Percentiles rank a stretch among this genome's conserved stretches.
phyloP scores from a whole-genome alignment of 1,139 yeast genomes.

The Trichomonascaceae sp. region DNA sequence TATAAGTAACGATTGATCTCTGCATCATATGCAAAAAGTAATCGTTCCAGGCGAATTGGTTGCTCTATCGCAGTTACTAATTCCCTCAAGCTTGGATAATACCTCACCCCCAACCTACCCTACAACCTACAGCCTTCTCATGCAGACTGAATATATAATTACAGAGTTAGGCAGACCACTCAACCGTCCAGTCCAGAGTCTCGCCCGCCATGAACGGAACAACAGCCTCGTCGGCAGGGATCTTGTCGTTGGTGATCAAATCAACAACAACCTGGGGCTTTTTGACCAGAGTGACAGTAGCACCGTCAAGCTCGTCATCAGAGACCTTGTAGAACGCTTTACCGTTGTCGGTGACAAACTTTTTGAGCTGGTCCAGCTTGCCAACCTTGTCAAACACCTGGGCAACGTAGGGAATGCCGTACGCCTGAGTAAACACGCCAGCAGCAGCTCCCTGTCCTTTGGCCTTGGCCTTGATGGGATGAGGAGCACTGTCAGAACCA shows the following conservation, averaged over 20 bases:
- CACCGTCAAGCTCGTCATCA: constrained; percentile 22
- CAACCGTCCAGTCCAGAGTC: constrained; percentile 56
- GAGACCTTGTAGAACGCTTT: constrained; percentile 49
- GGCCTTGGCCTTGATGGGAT: constrained; percentile 66
- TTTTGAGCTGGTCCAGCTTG: constrained; percentile 50
- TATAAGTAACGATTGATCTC: too few species aligned
- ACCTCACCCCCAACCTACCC: too few species aligned
- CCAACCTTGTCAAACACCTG: constrained; percentile 62
- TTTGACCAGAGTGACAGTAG: constrained; percentile 25
- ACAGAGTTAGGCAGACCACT: too few species aligned
- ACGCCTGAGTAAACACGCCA: constrained; percentile 87
- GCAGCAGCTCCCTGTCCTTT: constrained; percentile 84
- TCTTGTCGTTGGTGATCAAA: constrained; percentile 24
- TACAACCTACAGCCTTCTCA: too few species aligned
- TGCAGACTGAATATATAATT: too few species aligned
- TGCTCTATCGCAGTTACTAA: too few species aligned
- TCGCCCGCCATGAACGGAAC: constrained; percentile 91
- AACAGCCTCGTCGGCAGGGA: constrained; percentile 37
- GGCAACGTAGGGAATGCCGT: constrained; percentile 73
- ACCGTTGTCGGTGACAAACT: constrained; percentile 69
- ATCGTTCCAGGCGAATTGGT: too few species aligned
- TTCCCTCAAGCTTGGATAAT: too few species aligned
- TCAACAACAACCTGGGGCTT: constrained; percentile 46
- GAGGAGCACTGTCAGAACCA: constrained; percentile 98
- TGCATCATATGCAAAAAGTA: too few species aligned